Conservation (phyloP, 2,329 filamentous ascomycete genomes). For the Bisporella sp. region DNA sequence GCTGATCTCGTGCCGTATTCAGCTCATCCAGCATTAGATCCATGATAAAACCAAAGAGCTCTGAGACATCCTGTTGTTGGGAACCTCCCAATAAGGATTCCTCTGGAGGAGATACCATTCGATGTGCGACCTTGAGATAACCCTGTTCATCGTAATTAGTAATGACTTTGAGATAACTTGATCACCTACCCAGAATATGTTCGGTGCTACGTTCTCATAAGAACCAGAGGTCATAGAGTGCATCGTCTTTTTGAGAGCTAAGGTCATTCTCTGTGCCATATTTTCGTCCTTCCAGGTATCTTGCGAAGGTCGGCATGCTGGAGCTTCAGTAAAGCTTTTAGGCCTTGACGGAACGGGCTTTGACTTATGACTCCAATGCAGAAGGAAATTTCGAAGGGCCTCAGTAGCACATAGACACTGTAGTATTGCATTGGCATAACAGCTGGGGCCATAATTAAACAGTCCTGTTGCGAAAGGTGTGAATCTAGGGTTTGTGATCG, state of each 20-base stretch:
- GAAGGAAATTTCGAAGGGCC: constrained; percentile 57
- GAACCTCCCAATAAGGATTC: background rate
- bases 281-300: background rate
- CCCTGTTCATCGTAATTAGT: background rate
- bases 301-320: constrained; percentile 17
- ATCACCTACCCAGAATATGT: constrained; percentile 49
- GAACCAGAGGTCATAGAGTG: constrained; percentile 29
- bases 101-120: background rate
- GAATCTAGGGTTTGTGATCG: constrained; percentile 32
- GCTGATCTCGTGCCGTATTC: background rate
- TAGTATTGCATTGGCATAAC: constrained; percentile 87
- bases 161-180: background rate
- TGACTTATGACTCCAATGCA: constrained; percentile 52
- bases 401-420: constrained; percentile 74
- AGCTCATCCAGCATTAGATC: background rate
- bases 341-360: constrained; percentile 57
- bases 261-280: constrained; percentile 47
- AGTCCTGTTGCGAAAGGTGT: constrained; percentile 64
- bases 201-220: constrained; percentile 38
- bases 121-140: background rate
- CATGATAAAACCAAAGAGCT: background rate
- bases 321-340: constrained; percentile 44
- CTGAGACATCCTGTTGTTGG: background rate
- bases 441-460: constrained; percentile 73
- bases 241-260: constrained; percentile 52